Evolutionary conservation across 805 yeast genomes (phyloP), one percentile per base, ranked within the genome.

Genomic region (Lachancea fermentati): DNA sequence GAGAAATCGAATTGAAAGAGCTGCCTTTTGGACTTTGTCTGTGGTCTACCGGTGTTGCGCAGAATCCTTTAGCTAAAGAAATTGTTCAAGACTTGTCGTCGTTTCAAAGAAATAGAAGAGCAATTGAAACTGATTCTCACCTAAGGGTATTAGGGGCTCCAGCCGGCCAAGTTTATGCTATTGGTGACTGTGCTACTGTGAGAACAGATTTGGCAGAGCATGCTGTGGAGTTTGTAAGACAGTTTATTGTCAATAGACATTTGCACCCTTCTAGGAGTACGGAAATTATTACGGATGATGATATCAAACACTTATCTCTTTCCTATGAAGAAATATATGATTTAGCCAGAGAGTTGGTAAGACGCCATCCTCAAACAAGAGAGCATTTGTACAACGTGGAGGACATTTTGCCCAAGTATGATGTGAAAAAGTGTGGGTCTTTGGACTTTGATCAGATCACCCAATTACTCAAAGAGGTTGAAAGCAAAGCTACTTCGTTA

Each of bases 1-100:
- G 75, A 14, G 62, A 60, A 24, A 50, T 51, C 16, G 63, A 52
- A 28, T 38, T 58, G 28, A 75, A 72, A 55, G 71, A 73, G 43
- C 58, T 81, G 37, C 81, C 85, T 34, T 80, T 72, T 45, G 88
- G 88, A 9, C 57, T 81, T 28, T 79, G 86, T 55, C 57, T 81
- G 34, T 81, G 88, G 88, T 79, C 86, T 1, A 81, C 88, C 1
- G 88, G 88, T 45, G 84, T 81, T 30, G 76, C 83, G 5, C 80
- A 76, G 50, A 73, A 77, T 45, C 82, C 81, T 12, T 56, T 81
- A 36, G 79, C 85, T 5, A 70, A 71, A 54, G 70, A 69, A 29
- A 67, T 81, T 32, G 80, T 73, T 34, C 60, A 67, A 15, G 58
- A 67, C n/a, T 62, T 81, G 28, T 55, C 63, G 11, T 67, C 61